Evolutionary conservation across 768 basidiomycete species (phyloP), one percentile per base, ranked within the genome.

Genomic region (Leccinum subtestaceum): DNA sequence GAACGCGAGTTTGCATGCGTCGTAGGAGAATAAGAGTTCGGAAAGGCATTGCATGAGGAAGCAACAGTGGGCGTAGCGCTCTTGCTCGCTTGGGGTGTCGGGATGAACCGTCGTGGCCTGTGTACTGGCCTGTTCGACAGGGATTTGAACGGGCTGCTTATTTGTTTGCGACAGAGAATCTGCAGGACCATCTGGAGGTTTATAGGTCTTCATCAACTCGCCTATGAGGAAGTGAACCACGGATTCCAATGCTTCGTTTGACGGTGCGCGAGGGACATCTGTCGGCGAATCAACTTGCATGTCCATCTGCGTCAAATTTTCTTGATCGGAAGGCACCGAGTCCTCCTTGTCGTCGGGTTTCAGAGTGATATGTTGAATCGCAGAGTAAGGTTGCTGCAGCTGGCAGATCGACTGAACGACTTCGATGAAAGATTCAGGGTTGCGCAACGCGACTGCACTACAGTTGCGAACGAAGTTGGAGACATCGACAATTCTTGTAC

Each of bases 41-140:
- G 94, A 92, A 49, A 98, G 78, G 63, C 87, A 89, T 70, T 95
- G 91, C 89, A 95, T 93, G 62, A 93, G 75, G 80, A 95, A 93
- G 67, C 87, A 90, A 15, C 82, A 78, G 66, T 90, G 91, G 73
- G 75, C 78, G 56, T 76, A 75, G 19, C 67, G 71, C 27, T 75
- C 66, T 57, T 65, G 66, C 49, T 68, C 65, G 52, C 57, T 60
- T 56, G 57, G 36, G 11, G 36, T 40, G 34, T 62, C 72, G n/a
- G 56, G 47, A 15, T 52, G 21, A 9, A 55, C 56, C 17, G 55
- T 52, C 7, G 69, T 36, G 52, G 55, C 47, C 52, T 65, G 60
- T 23, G 62, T n/a, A 25, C 63, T 62, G 31, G 65, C 57, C 50
- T 58, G 70, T 12, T 65, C 69, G 8, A 55, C 23, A 34, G 58